A percentile compares a stretch with the other conserved stretches of the same genome.
Conservation (phyloP, 371 early-diverging fungal genomes). For the Thermomucor indicae-seudaticae region DNA sequence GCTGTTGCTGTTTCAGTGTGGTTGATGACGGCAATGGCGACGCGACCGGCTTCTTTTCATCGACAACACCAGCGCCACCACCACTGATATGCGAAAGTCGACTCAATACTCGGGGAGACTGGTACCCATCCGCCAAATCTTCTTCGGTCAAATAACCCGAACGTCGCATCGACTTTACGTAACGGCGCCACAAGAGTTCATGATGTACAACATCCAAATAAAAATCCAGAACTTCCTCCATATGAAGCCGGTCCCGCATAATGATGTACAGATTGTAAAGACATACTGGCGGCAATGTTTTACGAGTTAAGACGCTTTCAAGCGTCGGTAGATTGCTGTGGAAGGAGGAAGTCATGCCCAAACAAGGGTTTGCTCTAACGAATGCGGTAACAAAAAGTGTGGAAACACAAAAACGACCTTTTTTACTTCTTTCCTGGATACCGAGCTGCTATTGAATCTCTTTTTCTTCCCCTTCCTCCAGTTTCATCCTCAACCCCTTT, state of each 20-base stretch:
- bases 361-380: neutral
- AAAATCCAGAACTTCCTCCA: slow-evolving; percentile 64
- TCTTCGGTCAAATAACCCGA: slow-evolving; percentile 32
- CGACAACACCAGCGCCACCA: slow-evolving; percentile 3
- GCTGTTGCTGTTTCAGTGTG: neutral
- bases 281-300: slow-evolving; percentile 65
- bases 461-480: too few species aligned
- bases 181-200: slow-evolving; percentile 56
- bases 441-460: too few species aligned
- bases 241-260: slow-evolving; percentile 57
- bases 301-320: slow-evolving; percentile 56
- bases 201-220: slow-evolving; percentile 66
- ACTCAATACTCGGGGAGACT: slow-evolving; percentile 30
- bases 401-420: too few species aligned
- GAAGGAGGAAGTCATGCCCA: neutral
- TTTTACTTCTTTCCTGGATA: too few species aligned
- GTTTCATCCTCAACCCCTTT: too few species aligned
- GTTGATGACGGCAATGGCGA: slow-evolving; percentile 9
- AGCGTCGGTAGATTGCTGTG: slow-evolving; percentile 44
- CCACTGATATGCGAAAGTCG: slow-evolving; percentile 24
- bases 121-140: slow-evolving; percentile 37
- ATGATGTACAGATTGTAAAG: slow-evolving; percentile 64
- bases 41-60: slow-evolving; percentile 12
- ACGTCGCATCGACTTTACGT: slow-evolving; percentile 42
- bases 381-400: too few species aligned